Evolutionary conservation across 331 rosid genomes (phyloP).

Genomic region (Dryas integrifolia): DNA sequence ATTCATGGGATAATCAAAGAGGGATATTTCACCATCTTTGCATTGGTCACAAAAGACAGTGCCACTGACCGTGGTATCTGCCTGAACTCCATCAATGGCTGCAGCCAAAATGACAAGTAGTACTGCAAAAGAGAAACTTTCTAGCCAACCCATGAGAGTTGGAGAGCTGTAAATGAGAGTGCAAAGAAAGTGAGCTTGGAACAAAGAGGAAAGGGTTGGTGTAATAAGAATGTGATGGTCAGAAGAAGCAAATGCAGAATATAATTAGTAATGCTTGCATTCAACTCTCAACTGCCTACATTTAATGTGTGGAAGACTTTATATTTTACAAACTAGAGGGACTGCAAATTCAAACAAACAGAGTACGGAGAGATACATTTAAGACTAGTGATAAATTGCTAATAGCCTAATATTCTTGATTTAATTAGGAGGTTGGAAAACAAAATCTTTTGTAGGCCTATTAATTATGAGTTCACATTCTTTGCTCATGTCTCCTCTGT

Average conservation of each 20-base stretch:
- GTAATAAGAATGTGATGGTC: conserved; percentile 29
- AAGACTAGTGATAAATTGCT: neutral
- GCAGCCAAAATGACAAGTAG: conserved; percentile 39
- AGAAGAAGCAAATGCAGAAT: conserved; percentile 16
- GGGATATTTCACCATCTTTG: conserved; percentile 76
- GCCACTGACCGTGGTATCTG: conserved; percentile 65
- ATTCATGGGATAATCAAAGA: conserved; percentile 65
- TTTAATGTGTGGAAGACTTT: conserved; percentile 31
- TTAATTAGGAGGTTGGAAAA: neutral
- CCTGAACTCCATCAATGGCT: conserved; percentile 46
- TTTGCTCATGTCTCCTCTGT: no score
- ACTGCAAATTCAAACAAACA: neutral
- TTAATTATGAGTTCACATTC: neutral
- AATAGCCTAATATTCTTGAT: neutral
- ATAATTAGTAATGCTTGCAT: conserved; percentile 9
- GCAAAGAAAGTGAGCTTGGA: conserved; percentile 11
- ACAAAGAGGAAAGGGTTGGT: conserved; percentile 6
- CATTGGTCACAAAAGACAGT: conserved; percentile 91
- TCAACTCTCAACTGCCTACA: conserved; percentile 62
- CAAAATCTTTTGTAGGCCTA: neutral
- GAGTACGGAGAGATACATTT: conserved; percentile 32
- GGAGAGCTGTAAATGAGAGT: neutral
- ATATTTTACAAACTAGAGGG: conserved; percentile 8
- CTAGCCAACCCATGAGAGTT: conserved; percentile 49
- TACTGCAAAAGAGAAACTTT: conserved; percentile 37